Base-by-base conservation (phyloP, 768 basidiomycete genomes). In the Suillus americanus region DNA sequence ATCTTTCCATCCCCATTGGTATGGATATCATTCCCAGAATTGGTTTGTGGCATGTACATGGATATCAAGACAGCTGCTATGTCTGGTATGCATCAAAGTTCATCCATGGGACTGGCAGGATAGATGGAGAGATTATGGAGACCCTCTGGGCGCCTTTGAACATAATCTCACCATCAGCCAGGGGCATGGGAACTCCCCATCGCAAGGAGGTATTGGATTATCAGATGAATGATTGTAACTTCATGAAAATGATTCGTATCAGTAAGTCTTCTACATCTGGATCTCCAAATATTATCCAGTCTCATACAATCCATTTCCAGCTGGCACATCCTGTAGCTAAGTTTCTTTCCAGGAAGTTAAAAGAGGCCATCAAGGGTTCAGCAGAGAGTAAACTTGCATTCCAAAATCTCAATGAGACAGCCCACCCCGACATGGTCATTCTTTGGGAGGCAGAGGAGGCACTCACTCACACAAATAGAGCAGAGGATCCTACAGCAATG, bases 41-140 rank as follows among this genome's bases (percentile, higher is more conserved):
- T 2, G 62, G 64, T 6, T 28, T 65, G 23, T 65, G 57, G 57
- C 64, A 65, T 23, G 62, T 65, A 3, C 62, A 65, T 33, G 64
- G 64, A 1, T 62, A 65, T 40, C 48, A 62, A 6, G 40, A 37
- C 7, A 30, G 62, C 23, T 65, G 64, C 35, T 65, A 13, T 45
- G 33, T 61, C 33, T 3, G 38, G 20, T 64, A 62, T 40, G 45
- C 64, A 10, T 50, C 64, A 8, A 46, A 30, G 10, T 64, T 64
- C 10, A 64, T 66, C 5, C 2, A 13, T 1, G 64, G 61, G 0
- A 18, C 40, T 0, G 62, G 63, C 0, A 50, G 60, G 56, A 23
- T 69, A 0, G 59, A 64, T 8, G n/a, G n/a, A n/a, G n/a, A n/a
- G n/a, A n/a, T n/a, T n/a, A n/a, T n/a, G n/a, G n/a, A n/a, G n/a